Evolutionary conservation across 768 basidiomycete species (phyloP).

Genomic region (Mrakia gelida): DNA sequence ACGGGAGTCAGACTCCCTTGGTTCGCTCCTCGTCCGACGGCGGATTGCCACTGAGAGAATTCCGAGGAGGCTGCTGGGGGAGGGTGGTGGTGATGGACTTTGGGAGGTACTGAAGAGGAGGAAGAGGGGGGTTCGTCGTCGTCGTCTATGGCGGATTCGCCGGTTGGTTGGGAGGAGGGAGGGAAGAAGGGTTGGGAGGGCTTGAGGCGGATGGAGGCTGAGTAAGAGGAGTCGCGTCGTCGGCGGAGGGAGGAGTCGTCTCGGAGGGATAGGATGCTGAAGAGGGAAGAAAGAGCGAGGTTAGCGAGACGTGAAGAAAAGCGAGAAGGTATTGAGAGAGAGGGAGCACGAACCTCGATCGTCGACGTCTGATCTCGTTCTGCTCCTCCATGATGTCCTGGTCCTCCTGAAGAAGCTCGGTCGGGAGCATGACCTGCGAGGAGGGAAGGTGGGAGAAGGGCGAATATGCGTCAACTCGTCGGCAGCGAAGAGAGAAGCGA

Average conservation of each 20-base stretch:
- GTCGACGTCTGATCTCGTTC: no score
- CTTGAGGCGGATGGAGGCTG: neutral
- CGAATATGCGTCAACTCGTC: neutral
- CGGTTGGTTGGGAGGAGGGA: constrained; percentile 41
- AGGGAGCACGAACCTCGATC: no score
- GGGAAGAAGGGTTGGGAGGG: constrained; percentile 21
- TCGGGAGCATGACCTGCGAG: constrained; percentile 59
- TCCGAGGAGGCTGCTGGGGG: neutral
- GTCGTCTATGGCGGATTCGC: constrained; percentile 37
- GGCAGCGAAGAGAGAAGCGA: neutral
- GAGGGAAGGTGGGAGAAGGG: neutral
- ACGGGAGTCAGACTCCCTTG: neutral
- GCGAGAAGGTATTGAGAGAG: neutral
- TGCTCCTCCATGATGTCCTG: constrained; percentile 31
- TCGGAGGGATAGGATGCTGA: constrained; percentile 55
- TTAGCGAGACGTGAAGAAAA: constrained; percentile 46
- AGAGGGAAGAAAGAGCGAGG: constrained; percentile 50
- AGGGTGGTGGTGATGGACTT: neutral
- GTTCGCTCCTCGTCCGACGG: neutral
- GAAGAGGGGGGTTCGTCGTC: constrained; percentile 13
- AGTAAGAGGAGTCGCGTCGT: constrained; percentile 14
- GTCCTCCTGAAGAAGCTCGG: constrained; percentile 49
- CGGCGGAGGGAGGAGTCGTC: constrained; percentile 43
- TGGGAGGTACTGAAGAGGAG: neutral
- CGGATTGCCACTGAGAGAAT: neutral